These are phyloP conservation scores for Cordyceps sp. DNA, from an alignment of 2,329 filamentous ascomycete species.

Conservation along the genomic window DNA sequence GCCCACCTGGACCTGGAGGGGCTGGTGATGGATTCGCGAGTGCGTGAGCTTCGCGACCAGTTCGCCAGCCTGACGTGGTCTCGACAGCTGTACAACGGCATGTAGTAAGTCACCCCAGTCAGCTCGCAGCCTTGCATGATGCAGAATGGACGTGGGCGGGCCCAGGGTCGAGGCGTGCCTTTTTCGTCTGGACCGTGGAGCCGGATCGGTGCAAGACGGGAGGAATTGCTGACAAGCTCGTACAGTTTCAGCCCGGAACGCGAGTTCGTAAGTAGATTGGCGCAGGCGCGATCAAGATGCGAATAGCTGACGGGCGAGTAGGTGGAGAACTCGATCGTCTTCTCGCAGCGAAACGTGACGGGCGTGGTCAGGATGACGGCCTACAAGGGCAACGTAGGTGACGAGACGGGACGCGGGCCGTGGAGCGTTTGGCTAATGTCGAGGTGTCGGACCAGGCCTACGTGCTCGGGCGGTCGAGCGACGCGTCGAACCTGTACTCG, in stretches of 20 bases:
- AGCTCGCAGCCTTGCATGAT: too few species aligned
- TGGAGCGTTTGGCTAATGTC: too few species aligned
- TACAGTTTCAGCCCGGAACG: slow-evolving; percentile 21
- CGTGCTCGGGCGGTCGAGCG: slow-evolving; percentile 26
- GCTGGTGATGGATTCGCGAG: slow-evolving; percentile 36
- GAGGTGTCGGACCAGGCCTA: slow-evolving; percentile 20
- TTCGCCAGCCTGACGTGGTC: slow-evolving; percentile 29
- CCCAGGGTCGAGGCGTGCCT: too few species aligned
- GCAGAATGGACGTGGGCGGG: too few species aligned
- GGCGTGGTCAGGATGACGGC: slow-evolving; percentile 9
- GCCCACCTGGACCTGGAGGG: slow-evolving; percentile 34
- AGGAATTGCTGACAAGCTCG: too few species aligned
- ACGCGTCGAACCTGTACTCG: slow-evolving; percentile 32
- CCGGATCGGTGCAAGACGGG: too few species aligned
- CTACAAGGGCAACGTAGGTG: slow-evolving; percentile 27
- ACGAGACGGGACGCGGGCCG: too few species aligned
- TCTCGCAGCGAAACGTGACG: slow-evolving; percentile 24
- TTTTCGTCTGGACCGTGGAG: too few species aligned
- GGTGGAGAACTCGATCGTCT: slow-evolving; percentile 42
- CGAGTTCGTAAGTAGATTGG: slow-evolving; percentile 17
- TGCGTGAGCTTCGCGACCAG: slow-evolving; percentile 35
- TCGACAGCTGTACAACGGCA: slow-evolving; percentile 29
- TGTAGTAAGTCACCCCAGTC: slow-evolving; percentile 33
- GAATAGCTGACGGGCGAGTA: too few species aligned
- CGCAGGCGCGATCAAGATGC: too few species aligned